phyloP scores from a whole-genome alignment of 345 rosid species.

The Linum usitatissimum region DNA sequence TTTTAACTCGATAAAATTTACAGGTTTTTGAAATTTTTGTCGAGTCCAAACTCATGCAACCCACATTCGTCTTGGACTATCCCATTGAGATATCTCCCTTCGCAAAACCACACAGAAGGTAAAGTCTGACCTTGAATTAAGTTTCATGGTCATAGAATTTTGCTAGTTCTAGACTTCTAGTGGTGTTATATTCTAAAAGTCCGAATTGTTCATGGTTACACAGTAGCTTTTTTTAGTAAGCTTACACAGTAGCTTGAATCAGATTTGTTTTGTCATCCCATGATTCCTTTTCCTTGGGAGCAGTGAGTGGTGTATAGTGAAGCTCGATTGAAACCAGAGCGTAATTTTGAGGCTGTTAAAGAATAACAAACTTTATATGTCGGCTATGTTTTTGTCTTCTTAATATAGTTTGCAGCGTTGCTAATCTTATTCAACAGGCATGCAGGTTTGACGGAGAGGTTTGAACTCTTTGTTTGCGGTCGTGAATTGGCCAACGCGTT shows the following conservation, averaged over 20 bases:
- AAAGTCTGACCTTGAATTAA: background rate
- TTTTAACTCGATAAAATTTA: constrained; percentile 11
- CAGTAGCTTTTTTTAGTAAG: too few relatives aligned
- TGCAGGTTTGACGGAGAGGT: constrained; percentile 80
- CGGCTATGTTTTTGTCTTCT: background rate
- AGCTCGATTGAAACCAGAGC: background rate
- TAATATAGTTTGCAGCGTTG: background rate
- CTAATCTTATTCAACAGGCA: constrained; percentile 25
- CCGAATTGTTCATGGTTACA: too few relatives aligned
- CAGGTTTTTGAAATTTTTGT: constrained; percentile 84
- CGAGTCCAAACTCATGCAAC: constrained; percentile 89
- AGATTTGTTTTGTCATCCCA: too few relatives aligned
- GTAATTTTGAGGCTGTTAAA: background rate
- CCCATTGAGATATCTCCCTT: constrained; percentile 92
- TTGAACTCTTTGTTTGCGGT: constrained; percentile 90
- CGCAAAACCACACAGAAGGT: constrained; percentile 89
- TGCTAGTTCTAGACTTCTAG: background rate
- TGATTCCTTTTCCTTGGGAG: background rate
- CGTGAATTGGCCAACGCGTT: constrained; percentile 97
- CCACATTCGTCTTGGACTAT: constrained; percentile 91
- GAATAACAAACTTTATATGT: background rate
- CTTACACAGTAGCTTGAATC: too few relatives aligned
- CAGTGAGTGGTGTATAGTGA: background rate
- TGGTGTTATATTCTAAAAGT: background rate
- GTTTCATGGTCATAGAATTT: too few relatives aligned